Evolutionary conservation across 2,329 filamentous ascomycete genomes (phyloP).

Genomic region (Pyrenophora tritici-repentis): DNA sequence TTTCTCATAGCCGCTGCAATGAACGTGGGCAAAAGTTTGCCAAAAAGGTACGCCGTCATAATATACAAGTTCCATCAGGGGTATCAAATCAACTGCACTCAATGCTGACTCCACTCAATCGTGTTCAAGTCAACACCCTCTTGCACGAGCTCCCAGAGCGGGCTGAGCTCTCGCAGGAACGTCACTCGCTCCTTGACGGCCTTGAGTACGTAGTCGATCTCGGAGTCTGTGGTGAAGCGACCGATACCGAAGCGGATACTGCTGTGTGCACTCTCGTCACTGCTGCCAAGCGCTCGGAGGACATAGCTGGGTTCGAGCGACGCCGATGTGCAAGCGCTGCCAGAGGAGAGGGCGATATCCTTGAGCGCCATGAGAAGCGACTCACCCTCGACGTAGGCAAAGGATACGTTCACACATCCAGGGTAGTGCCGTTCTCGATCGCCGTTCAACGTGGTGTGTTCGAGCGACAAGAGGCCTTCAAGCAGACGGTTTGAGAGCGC

Average conservation of each 20-base stretch:
- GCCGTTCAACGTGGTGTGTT: slow-evolving; percentile 92
- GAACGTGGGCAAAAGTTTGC: slow-evolving; percentile 27
- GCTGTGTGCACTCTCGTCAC: slow-evolving; percentile 95
- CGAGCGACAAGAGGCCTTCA: slow-evolving; percentile 81
- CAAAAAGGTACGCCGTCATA: slow-evolving; percentile 19
- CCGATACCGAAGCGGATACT: slow-evolving; percentile 98
- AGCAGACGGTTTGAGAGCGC: slow-evolving; percentile 81
- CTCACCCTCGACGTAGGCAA: slow-evolving; percentile 97
- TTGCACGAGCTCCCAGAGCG: slow-evolving; percentile 96
- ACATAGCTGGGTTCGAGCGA: slow-evolving; percentile 97
- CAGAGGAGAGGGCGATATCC: slow-evolving; percentile 95
- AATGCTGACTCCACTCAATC: slow-evolving; percentile 98
- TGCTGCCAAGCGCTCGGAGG: slow-evolving; percentile 89
- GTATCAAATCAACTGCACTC: slow-evolving; percentile 40
- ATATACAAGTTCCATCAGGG: slow-evolving; percentile 27
- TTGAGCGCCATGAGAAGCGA: slow-evolving; percentile 98
- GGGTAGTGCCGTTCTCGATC: slow-evolving; percentile 84
- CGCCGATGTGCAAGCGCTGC: slow-evolving; percentile 94
- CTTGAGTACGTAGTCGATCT: slow-evolving; percentile 97
- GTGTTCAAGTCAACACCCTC: slow-evolving; percentile 94
- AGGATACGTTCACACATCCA: slow-evolving; percentile 97
- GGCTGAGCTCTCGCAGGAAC: slow-evolving; percentile 92
- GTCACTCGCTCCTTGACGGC: slow-evolving; percentile 88
- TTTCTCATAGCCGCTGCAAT: slow-evolving; percentile 29
- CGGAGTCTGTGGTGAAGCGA: slow-evolving; percentile 89